Percentiles rank a stretch among this genome's conserved stretches.
Conservation (phyloP, 345 rosid species). For the Eucalyptus viminalis region DNA sequence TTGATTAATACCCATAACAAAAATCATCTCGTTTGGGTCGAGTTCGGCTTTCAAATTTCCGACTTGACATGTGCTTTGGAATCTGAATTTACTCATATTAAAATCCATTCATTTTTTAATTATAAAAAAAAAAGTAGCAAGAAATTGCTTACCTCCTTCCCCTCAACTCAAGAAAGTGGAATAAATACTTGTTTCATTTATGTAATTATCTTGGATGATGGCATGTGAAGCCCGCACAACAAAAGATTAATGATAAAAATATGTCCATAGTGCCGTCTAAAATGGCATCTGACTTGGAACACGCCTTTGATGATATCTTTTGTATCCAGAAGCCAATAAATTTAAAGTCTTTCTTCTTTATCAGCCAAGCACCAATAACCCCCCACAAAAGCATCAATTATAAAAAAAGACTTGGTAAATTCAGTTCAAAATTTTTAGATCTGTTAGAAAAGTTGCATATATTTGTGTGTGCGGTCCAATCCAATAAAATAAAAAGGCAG, state of each 20-base stretch:
- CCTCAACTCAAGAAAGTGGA: background rate
- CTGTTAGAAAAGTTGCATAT: background rate
- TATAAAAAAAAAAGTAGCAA: background rate
- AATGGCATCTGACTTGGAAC: background rate
- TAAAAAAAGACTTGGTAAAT: background rate
- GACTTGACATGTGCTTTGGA: background rate
- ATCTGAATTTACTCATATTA: background rate
- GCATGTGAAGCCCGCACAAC: background rate
- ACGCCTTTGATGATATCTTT: background rate
- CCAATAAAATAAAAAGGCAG: background rate
- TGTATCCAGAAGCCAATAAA: background rate
- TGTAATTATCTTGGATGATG: background rate
- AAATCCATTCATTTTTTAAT: background rate
- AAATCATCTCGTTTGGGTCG: background rate
- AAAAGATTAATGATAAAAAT: background rate
- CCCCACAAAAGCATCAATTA: background rate
- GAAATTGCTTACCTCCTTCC: background rate
- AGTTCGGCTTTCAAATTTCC: background rate
- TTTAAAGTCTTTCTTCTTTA: background rate
- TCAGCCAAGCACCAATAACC: background rate
- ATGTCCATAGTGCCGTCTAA: background rate
- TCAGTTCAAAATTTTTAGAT: background rate
- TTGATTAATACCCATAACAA: background rate
- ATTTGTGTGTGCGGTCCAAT: background rate
- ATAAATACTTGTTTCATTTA: background rate